phyloP scores from a whole-genome alignment of 106 monocot genomes.

The Gastrodia elata region DNA sequence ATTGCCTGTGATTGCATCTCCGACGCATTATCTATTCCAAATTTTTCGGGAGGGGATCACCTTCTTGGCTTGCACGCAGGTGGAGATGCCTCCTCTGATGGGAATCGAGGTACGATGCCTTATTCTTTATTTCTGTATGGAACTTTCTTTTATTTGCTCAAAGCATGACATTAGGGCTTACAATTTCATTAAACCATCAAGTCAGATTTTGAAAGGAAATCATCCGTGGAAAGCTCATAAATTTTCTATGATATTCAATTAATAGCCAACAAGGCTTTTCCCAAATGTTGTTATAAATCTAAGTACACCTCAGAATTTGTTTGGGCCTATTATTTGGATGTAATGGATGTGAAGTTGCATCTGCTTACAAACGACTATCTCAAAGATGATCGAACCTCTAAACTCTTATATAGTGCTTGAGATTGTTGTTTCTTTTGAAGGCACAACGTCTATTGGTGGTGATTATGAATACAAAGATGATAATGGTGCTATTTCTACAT shows the following conservation, averaged over 20 bases:
- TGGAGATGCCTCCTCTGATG: slow-evolving; percentile 91
- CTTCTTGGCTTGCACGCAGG: slow-evolving; percentile 85
- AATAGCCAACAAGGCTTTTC: neutral
- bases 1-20: slow-evolving; percentile 71
- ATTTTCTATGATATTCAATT: neutral
- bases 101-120: slow-evolving; percentile 52
- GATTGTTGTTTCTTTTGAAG: neutral
- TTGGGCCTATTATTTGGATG: neutral
- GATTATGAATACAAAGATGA: neutral
- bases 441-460: neutral
- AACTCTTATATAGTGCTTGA: neutral
- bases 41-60: slow-evolving; percentile 60
- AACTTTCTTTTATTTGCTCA: neutral
- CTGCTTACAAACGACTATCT: neutral
- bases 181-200: neutral
- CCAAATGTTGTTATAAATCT: neutral
- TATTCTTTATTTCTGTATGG: neutral
- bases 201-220: neutral
- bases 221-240: neutral
- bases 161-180: neutral
- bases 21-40: slow-evolving; percentile 92
- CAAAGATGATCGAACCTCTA: neutral
- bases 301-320: neutral
- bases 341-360: neutral
- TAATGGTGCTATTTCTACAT: neutral